These are phyloP conservation scores for Epicoccum nigrum DNA, from an alignment of 2,329 filamentous ascomycete genomes.

Conservation along the genomic window DNA sequence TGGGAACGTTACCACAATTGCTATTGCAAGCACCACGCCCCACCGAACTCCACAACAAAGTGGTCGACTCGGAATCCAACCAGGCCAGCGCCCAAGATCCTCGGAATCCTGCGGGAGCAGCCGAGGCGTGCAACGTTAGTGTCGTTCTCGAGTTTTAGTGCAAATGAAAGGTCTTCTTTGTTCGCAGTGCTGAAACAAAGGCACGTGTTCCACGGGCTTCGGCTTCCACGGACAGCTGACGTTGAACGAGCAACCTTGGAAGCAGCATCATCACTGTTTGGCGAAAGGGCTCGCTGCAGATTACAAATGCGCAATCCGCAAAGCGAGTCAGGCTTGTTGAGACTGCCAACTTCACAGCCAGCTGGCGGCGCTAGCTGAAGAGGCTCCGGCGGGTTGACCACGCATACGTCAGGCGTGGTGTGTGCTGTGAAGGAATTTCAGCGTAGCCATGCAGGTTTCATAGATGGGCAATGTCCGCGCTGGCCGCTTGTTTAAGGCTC, in stretches of 20 bases:
- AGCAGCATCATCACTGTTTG: neutral
- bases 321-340: neutral
- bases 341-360: neutral
- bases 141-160: constrained; percentile 6
- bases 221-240: neutral
- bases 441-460: neutral
- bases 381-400: neutral
- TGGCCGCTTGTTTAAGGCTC: constrained; percentile 11
- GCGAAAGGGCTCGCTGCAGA: neutral
- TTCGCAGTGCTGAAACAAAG: neutral
- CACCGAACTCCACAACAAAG: neutral
- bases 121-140: constrained; percentile 9
- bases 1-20: neutral
- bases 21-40: neutral
- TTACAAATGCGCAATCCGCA: neutral
- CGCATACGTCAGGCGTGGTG: constrained; percentile 1
- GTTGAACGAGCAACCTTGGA: too few species aligned
- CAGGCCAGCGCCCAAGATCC: neutral
- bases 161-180: constrained; percentile 7
- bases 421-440: constrained; percentile 1
- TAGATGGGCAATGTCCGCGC: constrained; percentile 8
- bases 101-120: constrained; percentile 13
- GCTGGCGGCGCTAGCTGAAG: constrained; percentile 3
- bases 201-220: neutral
- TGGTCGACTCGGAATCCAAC: too few species aligned